These are phyloP conservation scores for Populus euphratica DNA, from an alignment of 345 rosid species.

Conservation along the genomic window DNA sequence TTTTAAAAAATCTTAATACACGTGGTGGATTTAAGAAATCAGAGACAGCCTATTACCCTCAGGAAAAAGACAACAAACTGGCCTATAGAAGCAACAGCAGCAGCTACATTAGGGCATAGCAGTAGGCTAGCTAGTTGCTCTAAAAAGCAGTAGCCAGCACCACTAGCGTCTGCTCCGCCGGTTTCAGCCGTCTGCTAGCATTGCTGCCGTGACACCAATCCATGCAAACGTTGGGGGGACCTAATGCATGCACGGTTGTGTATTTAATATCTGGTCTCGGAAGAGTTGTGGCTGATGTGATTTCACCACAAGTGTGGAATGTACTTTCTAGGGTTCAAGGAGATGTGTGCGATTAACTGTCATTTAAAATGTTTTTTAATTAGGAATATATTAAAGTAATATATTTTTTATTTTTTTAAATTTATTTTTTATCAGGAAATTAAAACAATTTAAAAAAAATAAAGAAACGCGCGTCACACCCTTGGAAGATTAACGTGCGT, in stretches of 20 bases:
- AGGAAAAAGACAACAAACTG: constrained; percentile 5
- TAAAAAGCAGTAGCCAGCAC: neutral
- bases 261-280: neutral
- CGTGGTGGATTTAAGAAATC: constrained; percentile 8
- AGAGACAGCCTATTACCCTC: neutral
- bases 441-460: too few species aligned
- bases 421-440: too few species aligned
- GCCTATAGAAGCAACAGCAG: neutral
- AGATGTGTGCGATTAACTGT: too few species aligned
- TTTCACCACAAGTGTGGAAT: neutral
- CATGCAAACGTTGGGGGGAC: neutral
- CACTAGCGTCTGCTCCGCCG: constrained; percentile 27
- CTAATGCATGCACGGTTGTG: neutral
- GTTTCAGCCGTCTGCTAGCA: constrained; percentile 17
- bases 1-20: neutral
- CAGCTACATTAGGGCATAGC: too few species aligned
- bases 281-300: constrained; percentile 31
- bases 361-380: too few species aligned
- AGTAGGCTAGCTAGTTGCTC: neutral
- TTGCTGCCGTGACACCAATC: constrained; percentile 11
- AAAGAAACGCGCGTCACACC: too few species aligned
- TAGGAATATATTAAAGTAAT: too few species aligned
- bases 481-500: neutral
- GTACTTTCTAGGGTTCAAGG: neutral
- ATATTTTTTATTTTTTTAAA: too few species aligned